phyloP scores from a whole-genome alignment of 441 rosid species.

The Breynia disticha region DNA sequence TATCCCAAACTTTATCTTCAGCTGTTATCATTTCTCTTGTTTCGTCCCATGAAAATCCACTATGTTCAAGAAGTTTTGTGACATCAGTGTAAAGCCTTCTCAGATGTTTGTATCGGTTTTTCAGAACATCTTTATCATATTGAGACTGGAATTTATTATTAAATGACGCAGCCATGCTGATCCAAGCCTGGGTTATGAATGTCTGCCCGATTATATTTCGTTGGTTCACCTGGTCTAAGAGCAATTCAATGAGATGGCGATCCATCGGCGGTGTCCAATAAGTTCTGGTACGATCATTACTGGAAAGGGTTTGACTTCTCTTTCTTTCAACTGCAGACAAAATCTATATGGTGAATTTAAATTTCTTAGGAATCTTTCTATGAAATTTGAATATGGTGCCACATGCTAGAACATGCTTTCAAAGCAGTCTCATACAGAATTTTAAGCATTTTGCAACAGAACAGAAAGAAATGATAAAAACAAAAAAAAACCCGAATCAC shows the following conservation, averaged over 20 bases:
- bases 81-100: slow-evolving; percentile 71
- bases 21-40: slow-evolving; percentile 70
- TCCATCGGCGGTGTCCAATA: slow-evolving; percentile 95
- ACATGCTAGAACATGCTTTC: too few relatives aligned
- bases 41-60: slow-evolving; percentile 81
- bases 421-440: too few relatives aligned
- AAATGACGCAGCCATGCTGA: slow-evolving; percentile 50
- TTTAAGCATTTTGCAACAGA: too few relatives aligned
- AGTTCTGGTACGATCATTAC: slow-evolving; percentile 66
- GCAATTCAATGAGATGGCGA: slow-evolving; percentile 60
- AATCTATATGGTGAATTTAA: background rate
- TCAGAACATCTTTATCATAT: slow-evolving; percentile 66
- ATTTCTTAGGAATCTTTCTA: too few relatives aligned
- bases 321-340: slow-evolving; percentile 29
- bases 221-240: slow-evolving; percentile 60
- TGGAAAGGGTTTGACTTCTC: slow-evolving; percentile 12
- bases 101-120: slow-evolving; percentile 78
- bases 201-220: slow-evolving; percentile 86
- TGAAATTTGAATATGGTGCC: too few relatives aligned
- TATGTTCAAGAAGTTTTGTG: slow-evolving; percentile 50
- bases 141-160: slow-evolving; percentile 54
- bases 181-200: slow-evolving; percentile 75
- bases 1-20: slow-evolving; percentile 63
- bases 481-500: too few relatives aligned
- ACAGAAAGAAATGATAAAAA: too few relatives aligned